These are phyloP conservation scores for Diutina sp. DNA, from an alignment of 1,139 yeast species.

Conservation along the genomic window DNA sequence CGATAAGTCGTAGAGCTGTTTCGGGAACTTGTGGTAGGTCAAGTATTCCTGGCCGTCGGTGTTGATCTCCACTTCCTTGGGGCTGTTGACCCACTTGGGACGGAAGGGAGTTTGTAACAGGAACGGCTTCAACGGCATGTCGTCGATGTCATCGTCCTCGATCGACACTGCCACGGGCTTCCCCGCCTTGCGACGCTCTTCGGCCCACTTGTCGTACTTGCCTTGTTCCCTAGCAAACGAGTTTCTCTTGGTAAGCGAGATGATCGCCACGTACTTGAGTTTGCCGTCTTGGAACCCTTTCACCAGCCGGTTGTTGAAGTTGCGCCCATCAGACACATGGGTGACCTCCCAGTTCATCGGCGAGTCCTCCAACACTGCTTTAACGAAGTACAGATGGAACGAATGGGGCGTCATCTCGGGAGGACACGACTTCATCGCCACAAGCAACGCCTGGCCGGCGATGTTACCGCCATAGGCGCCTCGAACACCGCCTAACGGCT, in stretches of 20 bases:
- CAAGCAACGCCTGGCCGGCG: constrained; percentile 28
- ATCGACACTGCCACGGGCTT: not conserved
- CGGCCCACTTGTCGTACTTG: constrained; percentile 3
- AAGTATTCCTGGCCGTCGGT: constrained; percentile 9
- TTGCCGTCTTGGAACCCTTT: constrained; percentile 40
- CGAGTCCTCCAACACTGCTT: constrained; percentile 13
- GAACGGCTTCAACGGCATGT: constrained; percentile 18
- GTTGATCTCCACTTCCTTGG: constrained; percentile 11
- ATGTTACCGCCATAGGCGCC: constrained; percentile 32
- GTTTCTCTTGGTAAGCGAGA: constrained; percentile 34
- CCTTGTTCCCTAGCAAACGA: constrained; percentile 12
- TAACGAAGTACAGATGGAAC: constrained; percentile 27
- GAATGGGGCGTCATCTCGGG: constrained; percentile 28
- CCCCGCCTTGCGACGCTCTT: not conserved
- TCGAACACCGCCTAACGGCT: constrained; percentile 18
- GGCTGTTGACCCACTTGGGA: constrained; percentile 15
- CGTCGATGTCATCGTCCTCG: constrained; percentile 16
- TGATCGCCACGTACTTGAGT: constrained; percentile 37
- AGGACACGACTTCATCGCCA: constrained; percentile 19
- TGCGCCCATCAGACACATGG: constrained; percentile 39
- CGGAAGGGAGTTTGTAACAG: constrained; percentile 23
- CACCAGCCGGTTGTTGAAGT: constrained; percentile 45
- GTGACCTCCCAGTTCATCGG: constrained; percentile 11
- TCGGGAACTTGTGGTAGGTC: constrained; percentile 26
- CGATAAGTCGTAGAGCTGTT: constrained; percentile 19